A percentile compares a stretch with the other conserved stretches of the same genome.
These are phyloP conservation scores for Plenodomus biglobosus DNA, from an alignment of 2,329 filamentous ascomycete species.

Conservation along the genomic window DNA sequence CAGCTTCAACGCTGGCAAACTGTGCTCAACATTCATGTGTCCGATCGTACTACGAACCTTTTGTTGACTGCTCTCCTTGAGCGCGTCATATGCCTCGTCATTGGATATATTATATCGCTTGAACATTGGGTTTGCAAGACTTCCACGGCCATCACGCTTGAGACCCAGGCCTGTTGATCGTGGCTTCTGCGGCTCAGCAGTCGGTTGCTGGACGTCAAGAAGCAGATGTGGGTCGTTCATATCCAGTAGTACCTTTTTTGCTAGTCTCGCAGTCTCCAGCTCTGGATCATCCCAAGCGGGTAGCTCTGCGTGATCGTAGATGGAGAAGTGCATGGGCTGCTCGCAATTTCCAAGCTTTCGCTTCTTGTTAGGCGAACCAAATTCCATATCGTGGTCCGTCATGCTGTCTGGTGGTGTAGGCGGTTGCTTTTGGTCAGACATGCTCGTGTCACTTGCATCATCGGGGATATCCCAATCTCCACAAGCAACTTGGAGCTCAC, in stretches of 20 bases:
- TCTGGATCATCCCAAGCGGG: conserved; percentile 82
- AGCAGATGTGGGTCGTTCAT: conserved; percentile 86
- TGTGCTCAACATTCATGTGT: conserved; percentile 91
- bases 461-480: conserved; percentile 75
- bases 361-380: conserved; percentile 58
- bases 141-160: conserved; percentile 68
- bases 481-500: conserved; percentile 82
- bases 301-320: conserved; percentile 41
- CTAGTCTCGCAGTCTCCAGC: conserved; percentile 68
- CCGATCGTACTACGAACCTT: conserved; percentile 92
- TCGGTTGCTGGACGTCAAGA: conserved; percentile 72
- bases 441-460: conserved; percentile 24
- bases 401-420: conserved; percentile 30
- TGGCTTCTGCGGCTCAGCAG: conserved; percentile 62
- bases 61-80: conserved; percentile 96
- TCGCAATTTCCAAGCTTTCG: conserved; percentile 55
- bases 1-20: conserved; percentile 84
- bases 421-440: conserved; percentile 34
- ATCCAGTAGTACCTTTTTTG: conserved; percentile 79
- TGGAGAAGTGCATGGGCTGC: conserved; percentile 32
- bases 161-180: conserved; percentile 54
- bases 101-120: conserved; percentile 95
- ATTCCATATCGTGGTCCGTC: conserved; percentile 32
- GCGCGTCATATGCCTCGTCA: conserved; percentile 89
- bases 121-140: conserved; percentile 70